These are phyloP conservation scores for Penicillium sp. DNA, from an alignment of 2,329 filamentous ascomycete species.

Conservation along the genomic window DNA sequence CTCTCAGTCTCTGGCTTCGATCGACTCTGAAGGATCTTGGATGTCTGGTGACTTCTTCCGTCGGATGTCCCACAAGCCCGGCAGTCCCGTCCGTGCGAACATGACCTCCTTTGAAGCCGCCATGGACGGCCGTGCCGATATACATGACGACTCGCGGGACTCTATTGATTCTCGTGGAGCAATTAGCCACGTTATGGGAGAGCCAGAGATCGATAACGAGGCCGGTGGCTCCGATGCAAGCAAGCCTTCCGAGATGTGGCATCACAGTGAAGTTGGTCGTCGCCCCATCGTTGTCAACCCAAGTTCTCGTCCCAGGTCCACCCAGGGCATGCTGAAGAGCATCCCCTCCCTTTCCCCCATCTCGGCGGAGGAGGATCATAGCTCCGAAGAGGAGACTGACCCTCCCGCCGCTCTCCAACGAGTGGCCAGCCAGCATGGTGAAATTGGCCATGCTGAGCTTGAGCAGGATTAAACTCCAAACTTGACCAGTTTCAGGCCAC, in stretches of 20 bases:
- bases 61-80: constrained; percentile 45
- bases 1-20: constrained; percentile 85
- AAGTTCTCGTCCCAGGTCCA: constrained; percentile 57
- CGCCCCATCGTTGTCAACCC: constrained; percentile 65
- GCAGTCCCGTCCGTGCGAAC: constrained; percentile 40
- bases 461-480: background rate
- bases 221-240: constrained; percentile 15
- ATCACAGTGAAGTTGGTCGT: constrained; percentile 54
- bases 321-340: constrained; percentile 58
- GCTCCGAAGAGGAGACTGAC: constrained; percentile 29
- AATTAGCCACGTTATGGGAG: constrained; percentile 54
- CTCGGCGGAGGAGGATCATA: constrained; percentile 34
- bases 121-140: constrained; percentile 42
- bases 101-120: constrained; percentile 42
- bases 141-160: constrained; percentile 45
- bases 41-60: constrained; percentile 70
- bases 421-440: constrained; percentile 45
- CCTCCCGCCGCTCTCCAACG: constrained; percentile 51
- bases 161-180: constrained; percentile 23
- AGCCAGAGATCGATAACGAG: constrained; percentile 49
- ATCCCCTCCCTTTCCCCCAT: constrained; percentile 41
- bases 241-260: constrained; percentile 46
- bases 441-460: constrained; percentile 19
- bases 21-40: constrained; percentile 96
- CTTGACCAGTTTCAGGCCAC: background rate